Conservation (phyloP, 2,329 filamentous ascomycete genomes). For the Fusarium devonianum region DNA sequence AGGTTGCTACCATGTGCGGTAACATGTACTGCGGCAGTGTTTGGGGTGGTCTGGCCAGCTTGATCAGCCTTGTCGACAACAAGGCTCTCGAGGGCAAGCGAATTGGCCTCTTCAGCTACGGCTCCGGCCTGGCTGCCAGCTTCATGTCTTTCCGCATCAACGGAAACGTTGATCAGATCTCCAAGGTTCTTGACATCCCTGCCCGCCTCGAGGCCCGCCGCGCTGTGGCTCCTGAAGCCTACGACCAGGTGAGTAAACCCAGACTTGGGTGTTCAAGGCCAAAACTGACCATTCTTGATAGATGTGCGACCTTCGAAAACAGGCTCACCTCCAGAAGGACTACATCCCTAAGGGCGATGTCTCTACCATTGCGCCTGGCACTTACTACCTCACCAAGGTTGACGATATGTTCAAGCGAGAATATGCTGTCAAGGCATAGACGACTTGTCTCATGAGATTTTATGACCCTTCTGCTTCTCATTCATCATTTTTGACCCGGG, state of each 20-base stretch:
- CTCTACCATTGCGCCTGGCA: conserved; percentile 70
- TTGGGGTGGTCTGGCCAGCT: conserved; percentile 76
- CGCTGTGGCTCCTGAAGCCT: conserved; percentile 73
- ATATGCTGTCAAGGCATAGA: conserved; percentile 77
- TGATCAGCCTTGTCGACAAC: conserved; percentile 70
- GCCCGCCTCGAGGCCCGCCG: conserved; percentile 71
- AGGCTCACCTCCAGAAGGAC: conserved; percentile 83
- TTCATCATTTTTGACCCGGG: conserved; percentile 18
- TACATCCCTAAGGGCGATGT: conserved; percentile 73
- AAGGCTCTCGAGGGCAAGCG: conserved; percentile 74
- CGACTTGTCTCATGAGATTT: conserved; percentile 1
- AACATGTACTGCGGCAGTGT: conserved; percentile 76
- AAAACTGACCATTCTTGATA: conserved; percentile 46
- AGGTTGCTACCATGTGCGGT: conserved; percentile 78
- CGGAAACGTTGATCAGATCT: conserved; percentile 72
- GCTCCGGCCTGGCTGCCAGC: conserved; percentile 75
- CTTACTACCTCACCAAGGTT: conserved; percentile 81
- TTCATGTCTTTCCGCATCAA: conserved; percentile 78
- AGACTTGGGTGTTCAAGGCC: background rate
- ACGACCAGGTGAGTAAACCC: conserved; percentile 69
- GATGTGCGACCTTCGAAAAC: conserved; percentile 83
- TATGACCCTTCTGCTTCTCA: conserved; percentile 29
- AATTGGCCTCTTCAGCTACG: conserved; percentile 80
- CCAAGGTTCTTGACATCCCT: conserved; percentile 73
- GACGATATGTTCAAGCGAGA: conserved; percentile 87